These are phyloP conservation scores for Phytophthora pistaciae DNA, from an alignment of 352 stramenopile genomes.

Conservation along the genomic window DNA sequence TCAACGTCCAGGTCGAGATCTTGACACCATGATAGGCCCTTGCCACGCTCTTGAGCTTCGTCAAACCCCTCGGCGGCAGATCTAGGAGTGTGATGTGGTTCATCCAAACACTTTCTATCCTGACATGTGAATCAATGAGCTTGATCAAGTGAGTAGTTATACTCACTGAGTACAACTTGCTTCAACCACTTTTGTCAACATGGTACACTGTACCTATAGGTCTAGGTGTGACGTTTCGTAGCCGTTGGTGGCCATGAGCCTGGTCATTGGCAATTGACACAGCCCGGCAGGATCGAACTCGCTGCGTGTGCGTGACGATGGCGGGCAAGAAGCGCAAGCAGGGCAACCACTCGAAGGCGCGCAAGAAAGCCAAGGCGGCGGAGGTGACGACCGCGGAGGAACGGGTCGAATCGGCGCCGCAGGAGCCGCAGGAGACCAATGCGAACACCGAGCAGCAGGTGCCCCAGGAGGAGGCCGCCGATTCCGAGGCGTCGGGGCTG, in stretches of 20 bases:
- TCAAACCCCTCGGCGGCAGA: no score
- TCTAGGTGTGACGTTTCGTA: constrained; percentile 8
- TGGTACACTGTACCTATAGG: constrained; percentile 3
- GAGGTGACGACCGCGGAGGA: constrained; percentile 16
- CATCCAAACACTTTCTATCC: no score
- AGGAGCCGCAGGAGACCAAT: constrained; percentile 29
- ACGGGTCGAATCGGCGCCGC: constrained; percentile 9
- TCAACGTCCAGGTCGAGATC: no score
- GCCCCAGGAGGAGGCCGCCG: not conserved
- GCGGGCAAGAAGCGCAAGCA: constrained; percentile 75
- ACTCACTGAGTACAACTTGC: no score
- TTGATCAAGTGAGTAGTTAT: no score
- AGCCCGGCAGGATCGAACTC: not conserved
- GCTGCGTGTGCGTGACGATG: constrained; percentile 33
- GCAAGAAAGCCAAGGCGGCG: constrained; percentile 56
- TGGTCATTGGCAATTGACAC: constrained; percentile 14
- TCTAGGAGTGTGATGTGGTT: no score
- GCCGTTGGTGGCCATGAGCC: constrained; percentile 5
- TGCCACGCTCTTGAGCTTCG: no score
- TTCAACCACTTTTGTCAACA: no score
- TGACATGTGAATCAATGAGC: no score
- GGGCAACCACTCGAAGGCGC: constrained; percentile 35
- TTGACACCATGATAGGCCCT: no score
- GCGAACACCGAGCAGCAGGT: constrained; percentile 16
- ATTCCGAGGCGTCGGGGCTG: constrained; percentile 34